A percentile compares a stretch with the other conserved stretches of the same genome.
These are phyloP conservation scores for Lunularia cruciata DNA, from an alignment of 225 moss, liverwort and hornwort genomes.

Conservation along the genomic window DNA sequence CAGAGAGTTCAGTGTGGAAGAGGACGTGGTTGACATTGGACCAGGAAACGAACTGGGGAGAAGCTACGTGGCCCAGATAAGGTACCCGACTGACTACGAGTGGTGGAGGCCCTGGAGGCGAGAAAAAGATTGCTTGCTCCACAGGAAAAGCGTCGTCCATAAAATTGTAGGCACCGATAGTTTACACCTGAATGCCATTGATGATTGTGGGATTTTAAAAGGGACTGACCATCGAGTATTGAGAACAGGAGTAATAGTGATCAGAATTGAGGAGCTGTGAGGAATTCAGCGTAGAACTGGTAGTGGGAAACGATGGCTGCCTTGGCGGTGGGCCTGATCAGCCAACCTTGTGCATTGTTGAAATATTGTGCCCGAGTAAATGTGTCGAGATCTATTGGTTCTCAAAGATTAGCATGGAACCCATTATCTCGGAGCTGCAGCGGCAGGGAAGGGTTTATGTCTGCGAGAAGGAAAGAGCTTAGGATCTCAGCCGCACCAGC, in stretches of 20 bases:
- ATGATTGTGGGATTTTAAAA: not conserved
- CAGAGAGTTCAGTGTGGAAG: no score
- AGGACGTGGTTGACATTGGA: not conserved
- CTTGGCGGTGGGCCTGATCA: conserved; percentile 19
- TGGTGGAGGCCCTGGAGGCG: not conserved
- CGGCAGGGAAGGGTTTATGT: not conserved
- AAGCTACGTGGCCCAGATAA: conserved; percentile 11
- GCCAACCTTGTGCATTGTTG: conserved; percentile 13
- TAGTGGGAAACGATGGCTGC: conserved; percentile 23
- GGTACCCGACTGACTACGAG: conserved; percentile 10
- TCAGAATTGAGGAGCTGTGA: not conserved
- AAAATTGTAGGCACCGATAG: conserved; percentile 2
- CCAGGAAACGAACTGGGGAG: not conserved
- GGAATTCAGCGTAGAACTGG: not conserved
- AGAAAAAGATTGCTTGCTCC: not conserved
- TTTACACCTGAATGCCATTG: no score
- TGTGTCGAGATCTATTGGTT: not conserved
- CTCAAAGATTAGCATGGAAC: conserved; percentile 28
- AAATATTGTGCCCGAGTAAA: not conserved
- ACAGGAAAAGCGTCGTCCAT: not conserved
- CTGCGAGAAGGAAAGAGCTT: not conserved
- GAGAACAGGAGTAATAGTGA: not conserved
- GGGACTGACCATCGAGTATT: no score
- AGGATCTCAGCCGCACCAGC: not conserved
- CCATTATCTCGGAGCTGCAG: conserved; percentile 19